Conservation (phyloP, 2,329 filamentous ascomycete genomes). For the Hymenoscyphus fraxineus region DNA sequence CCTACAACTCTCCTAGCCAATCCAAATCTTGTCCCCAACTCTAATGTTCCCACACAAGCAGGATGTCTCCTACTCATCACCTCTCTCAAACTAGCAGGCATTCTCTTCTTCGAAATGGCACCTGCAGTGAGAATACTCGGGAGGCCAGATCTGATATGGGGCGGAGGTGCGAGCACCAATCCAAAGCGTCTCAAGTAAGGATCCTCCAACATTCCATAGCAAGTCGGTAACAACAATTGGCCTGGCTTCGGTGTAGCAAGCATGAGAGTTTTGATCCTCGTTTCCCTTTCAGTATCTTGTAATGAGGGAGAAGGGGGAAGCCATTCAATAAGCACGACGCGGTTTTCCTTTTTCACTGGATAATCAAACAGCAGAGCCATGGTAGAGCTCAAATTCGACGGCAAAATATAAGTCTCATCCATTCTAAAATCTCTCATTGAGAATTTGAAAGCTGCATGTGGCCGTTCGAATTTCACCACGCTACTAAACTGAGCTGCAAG, state of each 20-base stretch:
- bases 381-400: conserved; percentile 23
- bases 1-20: conserved; percentile 43
- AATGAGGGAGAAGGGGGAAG: conserved; percentile 16
- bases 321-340: conserved; percentile 31
- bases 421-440: conserved; percentile 28
- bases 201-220: conserved; percentile 31
- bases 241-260: conserved; percentile 28
- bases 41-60: conserved; percentile 31
- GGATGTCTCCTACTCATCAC: conserved; percentile 26
- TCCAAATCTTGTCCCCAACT: conserved; percentile 42
- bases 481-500: conserved; percentile 27
- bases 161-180: conserved; percentile 28
- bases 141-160: conserved; percentile 26
- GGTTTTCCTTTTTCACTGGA: conserved; percentile 27
- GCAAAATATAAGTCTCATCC: conserved; percentile 24
- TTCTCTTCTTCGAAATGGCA: conserved; percentile 28
- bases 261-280: conserved; percentile 27
- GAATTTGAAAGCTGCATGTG: conserved; percentile 27
- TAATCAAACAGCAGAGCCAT: conserved; percentile 32
- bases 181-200: conserved; percentile 21
- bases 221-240: conserved; percentile 25
- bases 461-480: conserved; percentile 26
- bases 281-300: conserved; percentile 25
- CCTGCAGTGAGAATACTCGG: conserved; percentile 26
- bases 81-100: conserved; percentile 27